These are phyloP conservation scores for Tulasnella sp. DNA, from an alignment of 768 basidiomycete genomes.

Conservation along the genomic window DNA sequence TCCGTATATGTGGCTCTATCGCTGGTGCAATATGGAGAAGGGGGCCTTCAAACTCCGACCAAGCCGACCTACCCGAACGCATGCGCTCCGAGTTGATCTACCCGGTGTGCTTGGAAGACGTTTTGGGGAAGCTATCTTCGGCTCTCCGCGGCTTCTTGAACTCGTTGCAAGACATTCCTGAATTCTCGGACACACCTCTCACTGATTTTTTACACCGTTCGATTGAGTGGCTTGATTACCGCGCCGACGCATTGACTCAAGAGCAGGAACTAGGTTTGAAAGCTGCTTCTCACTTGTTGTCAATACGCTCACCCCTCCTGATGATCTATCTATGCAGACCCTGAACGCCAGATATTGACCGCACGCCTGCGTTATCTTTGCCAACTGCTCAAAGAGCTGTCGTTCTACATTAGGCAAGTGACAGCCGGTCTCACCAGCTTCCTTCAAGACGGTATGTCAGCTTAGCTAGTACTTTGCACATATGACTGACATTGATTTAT, in stretches of 20 bases:
- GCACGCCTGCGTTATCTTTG: not conserved
- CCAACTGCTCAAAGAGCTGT: not conserved
- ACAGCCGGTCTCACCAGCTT: not conserved
- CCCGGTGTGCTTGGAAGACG: not conserved
- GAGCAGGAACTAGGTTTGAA: not conserved
- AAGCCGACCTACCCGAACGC: too few relatives aligned
- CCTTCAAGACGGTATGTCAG: not conserved
- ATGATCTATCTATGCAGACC: not conserved
- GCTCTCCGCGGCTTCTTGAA: not conserved
- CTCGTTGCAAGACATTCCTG: not conserved
- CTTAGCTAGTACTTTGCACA: not conserved
- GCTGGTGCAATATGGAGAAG: not conserved
- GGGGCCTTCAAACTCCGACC: too few relatives aligned
- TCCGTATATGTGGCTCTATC: not conserved
- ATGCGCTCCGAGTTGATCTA: too few relatives aligned
- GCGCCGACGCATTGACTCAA: not conserved
- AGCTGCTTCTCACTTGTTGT: not conserved
- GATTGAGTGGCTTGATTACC: not conserved
- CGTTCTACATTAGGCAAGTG: not conserved
- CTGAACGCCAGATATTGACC: not conserved
- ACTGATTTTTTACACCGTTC: not conserved
- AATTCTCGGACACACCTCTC: not conserved
- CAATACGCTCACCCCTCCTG: not conserved
- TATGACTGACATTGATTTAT: not conserved
- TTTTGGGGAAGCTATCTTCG: not conserved